Conservation (phyloP, 805 yeast genomes). For the Metschnikowia koreensis region DNA sequence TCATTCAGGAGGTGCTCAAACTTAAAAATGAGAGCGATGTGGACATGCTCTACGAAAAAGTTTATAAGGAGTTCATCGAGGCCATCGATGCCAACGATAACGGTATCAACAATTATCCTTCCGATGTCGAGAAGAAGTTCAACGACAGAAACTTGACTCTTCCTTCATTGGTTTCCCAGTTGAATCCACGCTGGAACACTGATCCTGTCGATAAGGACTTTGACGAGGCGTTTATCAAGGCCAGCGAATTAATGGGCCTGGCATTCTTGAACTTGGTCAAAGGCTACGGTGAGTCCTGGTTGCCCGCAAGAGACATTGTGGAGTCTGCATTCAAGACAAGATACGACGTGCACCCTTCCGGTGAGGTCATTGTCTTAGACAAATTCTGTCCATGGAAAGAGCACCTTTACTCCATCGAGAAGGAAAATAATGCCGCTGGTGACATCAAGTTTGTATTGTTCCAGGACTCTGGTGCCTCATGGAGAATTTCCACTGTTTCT, state of each 20-base stretch:
- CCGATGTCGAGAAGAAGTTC: conserved; percentile 59
- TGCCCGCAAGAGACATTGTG: conserved; percentile 83
- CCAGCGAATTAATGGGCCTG: conserved; percentile 79
- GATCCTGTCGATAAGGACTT: conserved; percentile 62
- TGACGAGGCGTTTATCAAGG: conserved; percentile 65
- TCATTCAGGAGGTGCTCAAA: conserved; percentile 53
- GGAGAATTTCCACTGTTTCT: conserved; percentile 95
- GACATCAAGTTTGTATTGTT: conserved; percentile 74
- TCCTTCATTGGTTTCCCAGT: conserved; percentile 71
- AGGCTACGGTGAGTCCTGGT: conserved; percentile 80
- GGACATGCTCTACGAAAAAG: conserved; percentile 64
- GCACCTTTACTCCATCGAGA: conserved; percentile 76
- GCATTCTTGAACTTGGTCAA: conserved; percentile 68
- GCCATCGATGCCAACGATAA: conserved; percentile 95
- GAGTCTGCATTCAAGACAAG: conserved; percentile 66
- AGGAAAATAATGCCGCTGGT: conserved; percentile 52
- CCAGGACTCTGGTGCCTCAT: conserved; percentile 63
- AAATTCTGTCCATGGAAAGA: conserved; percentile 94
- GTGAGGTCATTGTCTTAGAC: conserved; percentile 71
- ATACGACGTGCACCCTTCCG: conserved; percentile 58
- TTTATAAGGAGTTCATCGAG: conserved; percentile 87
- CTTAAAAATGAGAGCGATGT: conserved; percentile 39
- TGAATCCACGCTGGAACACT: conserved; percentile 85
- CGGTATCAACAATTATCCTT: conserved; percentile 72
- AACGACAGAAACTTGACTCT: conserved; percentile 70